phyloP scores from a whole-genome alignment of 805 yeast genomes.

The Kazachstania kunashirensis region DNA sequence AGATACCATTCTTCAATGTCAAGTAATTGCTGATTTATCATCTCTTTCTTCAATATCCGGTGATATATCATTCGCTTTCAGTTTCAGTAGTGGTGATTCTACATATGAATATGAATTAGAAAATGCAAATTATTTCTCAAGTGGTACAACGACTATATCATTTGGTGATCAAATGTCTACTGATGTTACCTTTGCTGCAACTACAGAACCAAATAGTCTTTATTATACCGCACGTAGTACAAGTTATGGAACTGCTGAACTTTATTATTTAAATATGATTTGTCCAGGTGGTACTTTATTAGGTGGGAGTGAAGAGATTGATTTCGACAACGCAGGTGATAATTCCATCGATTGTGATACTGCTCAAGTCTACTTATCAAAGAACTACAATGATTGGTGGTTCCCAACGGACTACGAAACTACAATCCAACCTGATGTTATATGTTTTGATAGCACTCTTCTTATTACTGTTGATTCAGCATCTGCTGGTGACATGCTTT shows the following conservation, averaged over 20 bases:
- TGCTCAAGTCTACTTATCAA: constrained; percentile 17
- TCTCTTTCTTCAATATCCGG: constrained; percentile 21
- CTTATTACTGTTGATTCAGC: constrained; percentile 14
- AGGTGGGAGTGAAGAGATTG: constrained; percentile 22
- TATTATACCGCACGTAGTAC: constrained; percentile 27
- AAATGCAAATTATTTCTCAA: constrained; percentile 23
- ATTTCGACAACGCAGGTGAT: constrained; percentile 25
- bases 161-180: constrained; percentile 22
- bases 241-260: constrained; percentile 25
- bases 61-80: constrained; percentile 21
- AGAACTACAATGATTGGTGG: constrained; percentile 29
- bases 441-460: constrained; percentile 20
- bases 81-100: constrained; percentile 31
- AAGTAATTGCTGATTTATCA: constrained; percentile 15
- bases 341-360: constrained; percentile 30
- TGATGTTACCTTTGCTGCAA: constrained; percentile 21
- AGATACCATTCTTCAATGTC: constrained; percentile 27
- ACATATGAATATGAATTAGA: constrained; percentile 23
- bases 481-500: constrained; percentile 23
- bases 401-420: constrained; percentile 20
- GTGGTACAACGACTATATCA: constrained; percentile 24
- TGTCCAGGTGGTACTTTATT: constrained; percentile 27
- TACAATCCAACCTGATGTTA: constrained; percentile 10
- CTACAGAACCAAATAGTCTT: constrained; percentile 10
- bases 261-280: constrained; percentile 27